A percentile compares a stretch with the other conserved stretches of the same genome.
These are phyloP conservation scores for Delonix regia DNA, from an alignment of 306 rosid species.

Conservation along the genomic window DNA sequence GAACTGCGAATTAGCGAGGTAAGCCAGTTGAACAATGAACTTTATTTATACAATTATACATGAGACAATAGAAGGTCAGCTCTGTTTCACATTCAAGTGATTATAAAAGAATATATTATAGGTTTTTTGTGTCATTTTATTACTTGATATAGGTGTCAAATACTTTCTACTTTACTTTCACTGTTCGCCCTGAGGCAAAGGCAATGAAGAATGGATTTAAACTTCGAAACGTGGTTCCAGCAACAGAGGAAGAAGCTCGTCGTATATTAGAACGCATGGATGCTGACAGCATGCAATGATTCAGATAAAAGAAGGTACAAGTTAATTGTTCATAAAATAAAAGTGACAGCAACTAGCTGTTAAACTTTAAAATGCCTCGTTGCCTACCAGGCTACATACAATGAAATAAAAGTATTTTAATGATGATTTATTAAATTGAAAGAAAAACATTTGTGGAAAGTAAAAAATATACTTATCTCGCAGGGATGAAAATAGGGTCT, in stretches of 20 bases:
- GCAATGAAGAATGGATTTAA: conserved; percentile 58
- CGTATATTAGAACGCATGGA: conserved; percentile 80
- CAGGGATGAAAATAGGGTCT: not conserved
- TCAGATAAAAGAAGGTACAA: not conserved
- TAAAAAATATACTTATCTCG: not conserved
- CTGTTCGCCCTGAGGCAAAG: conserved; percentile 82
- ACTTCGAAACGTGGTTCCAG: conserved; percentile 79
- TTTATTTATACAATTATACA: not conserved
- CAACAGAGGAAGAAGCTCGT: conserved; percentile 96
- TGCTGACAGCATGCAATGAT: conserved; percentile 61
- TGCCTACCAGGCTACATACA: not conserved
- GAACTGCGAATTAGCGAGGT: conserved; percentile 92
- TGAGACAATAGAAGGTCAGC: not conserved
- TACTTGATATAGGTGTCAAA: conserved; percentile 65
- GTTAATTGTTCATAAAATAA: conserved; percentile 32
- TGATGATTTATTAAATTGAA: not conserved
- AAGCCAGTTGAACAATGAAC: conserved; percentile 38
- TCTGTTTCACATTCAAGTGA: not conserved
- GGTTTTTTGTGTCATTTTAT: not conserved
- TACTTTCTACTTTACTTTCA: conserved; percentile 84
- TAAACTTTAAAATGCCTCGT: not conserved
- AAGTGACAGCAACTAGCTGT: conserved; percentile 30
- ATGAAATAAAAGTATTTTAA: not conserved
- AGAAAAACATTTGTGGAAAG: not conserved
- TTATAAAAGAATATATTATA: conserved; percentile 24